Evolutionary conservation across 2,329 filamentous ascomycete genomes (phyloP).

Genomic region (Alternaria panax): DNA sequence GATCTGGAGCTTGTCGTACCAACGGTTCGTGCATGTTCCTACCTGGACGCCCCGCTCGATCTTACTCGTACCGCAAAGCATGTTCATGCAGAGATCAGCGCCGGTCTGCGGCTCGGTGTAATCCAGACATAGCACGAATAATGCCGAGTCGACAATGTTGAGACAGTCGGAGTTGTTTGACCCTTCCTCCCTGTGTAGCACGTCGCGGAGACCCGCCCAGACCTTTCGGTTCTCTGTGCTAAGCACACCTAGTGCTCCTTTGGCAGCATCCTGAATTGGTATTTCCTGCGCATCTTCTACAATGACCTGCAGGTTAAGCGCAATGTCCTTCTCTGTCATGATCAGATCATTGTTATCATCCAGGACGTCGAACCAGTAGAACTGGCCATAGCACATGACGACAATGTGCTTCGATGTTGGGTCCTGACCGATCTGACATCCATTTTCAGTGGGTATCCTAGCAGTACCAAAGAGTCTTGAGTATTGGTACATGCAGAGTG

Average conservation of each 20-base stretch:
- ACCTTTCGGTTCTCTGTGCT: constrained; percentile 96
- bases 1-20: constrained; percentile 99
- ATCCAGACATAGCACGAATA: constrained; percentile 92
- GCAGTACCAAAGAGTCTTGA: constrained; percentile 94
- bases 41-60: constrained; percentile 94
- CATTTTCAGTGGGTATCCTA: constrained; percentile 89
- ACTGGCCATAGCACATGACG: constrained; percentile 91
- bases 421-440: constrained; percentile 95
- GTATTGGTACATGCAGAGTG: constrained; percentile 98
- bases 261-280: constrained; percentile 93
- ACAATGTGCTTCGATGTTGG: constrained; percentile 92
- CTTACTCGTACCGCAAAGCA: constrained; percentile 94
- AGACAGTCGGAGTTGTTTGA: constrained; percentile 97
- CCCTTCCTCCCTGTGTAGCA: constrained; percentile 81
- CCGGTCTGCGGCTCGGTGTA: constrained; percentile 84
- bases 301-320: constrained; percentile 89
- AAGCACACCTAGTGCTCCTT: constrained; percentile 88
- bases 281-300: constrained; percentile 88
- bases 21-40: constrained; percentile 95
- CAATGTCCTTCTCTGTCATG: constrained; percentile 94
- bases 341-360: constrained; percentile 94
- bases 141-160: constrained; percentile 91
- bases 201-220: constrained; percentile 90
- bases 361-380: constrained; percentile 98
- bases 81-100: constrained; percentile 92